phyloP scores from a whole-genome alignment of 495 filamentous ascomycete species.

The Penicillium lividum region DNA sequence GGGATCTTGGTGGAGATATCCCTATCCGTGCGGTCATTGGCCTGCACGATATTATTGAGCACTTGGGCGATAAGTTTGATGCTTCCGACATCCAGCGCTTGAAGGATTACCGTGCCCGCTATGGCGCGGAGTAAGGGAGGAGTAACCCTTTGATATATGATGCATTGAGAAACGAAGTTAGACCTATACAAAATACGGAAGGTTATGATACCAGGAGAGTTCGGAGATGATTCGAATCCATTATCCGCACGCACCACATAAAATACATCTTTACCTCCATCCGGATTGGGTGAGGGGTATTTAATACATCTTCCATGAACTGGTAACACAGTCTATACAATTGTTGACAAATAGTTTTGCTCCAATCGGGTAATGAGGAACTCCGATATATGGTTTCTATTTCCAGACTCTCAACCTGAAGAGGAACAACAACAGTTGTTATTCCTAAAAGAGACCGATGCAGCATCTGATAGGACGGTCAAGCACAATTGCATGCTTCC shows the following conservation, averaged over 20 bases:
- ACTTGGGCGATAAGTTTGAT: slow-evolving; percentile 47
- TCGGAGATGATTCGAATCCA: slow-evolving; percentile 16
- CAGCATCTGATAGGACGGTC: not conserved
- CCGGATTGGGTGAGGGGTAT: not conserved
- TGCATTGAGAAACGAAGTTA: slow-evolving; percentile 24
- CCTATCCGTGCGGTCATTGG: slow-evolving; percentile 51
- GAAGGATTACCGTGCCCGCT: slow-evolving; percentile 77
- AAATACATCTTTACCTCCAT: not conserved
- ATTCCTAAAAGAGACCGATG: not conserved
- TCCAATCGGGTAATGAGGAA: slow-evolving; percentile 3
- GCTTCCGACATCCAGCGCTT: slow-evolving; percentile 67
- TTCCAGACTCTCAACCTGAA: not conserved
- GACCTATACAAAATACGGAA: slow-evolving; percentile 15
- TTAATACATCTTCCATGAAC: slow-evolving; percentile 1
- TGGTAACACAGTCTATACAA: not conserved
- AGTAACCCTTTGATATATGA: slow-evolving; percentile 4
- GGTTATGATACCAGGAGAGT: slow-evolving; percentile 27
- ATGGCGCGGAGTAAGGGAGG: slow-evolving; percentile 44
- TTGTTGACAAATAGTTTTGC: not conserved
- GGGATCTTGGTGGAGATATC: slow-evolving; percentile 55
- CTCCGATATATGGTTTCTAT: not conserved
- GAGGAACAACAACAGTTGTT: not conserved
- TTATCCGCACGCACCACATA: slow-evolving; percentile 8
- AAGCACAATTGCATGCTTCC: not conserved
- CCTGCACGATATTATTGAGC: slow-evolving; percentile 77